phyloP scores from a whole-genome alignment of 2,329 filamentous ascomycete genomes.

The Venturia oleaginea region DNA sequence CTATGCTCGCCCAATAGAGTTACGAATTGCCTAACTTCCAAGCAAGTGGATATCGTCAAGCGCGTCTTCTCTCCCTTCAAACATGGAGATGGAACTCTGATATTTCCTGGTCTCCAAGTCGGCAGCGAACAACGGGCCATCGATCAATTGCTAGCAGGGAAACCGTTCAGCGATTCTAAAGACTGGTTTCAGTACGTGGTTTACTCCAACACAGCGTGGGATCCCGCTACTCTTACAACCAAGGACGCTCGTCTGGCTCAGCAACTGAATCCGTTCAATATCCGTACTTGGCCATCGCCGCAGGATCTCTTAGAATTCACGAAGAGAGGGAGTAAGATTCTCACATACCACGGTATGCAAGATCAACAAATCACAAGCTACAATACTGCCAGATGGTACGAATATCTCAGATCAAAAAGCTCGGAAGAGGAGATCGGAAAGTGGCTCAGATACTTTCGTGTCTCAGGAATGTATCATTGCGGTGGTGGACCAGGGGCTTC shows the following conservation, averaged over 20 bases:
- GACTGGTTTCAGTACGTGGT: conserved; percentile 14
- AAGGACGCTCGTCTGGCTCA: not conserved
- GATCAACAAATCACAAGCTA: conserved; percentile 11
- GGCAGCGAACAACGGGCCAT: conserved; percentile 15
- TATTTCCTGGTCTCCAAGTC: conserved; percentile 13
- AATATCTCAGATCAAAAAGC: not conserved
- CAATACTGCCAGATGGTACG: conserved; percentile 11
- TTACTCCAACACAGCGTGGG: conserved; percentile 1
- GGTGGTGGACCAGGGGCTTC: conserved; percentile 6
- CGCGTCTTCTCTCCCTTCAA: conserved; percentile 4
- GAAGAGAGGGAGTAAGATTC: conserved; percentile 6
- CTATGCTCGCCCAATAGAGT: conserved; percentile 84
- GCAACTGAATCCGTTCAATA: conserved; percentile 13
- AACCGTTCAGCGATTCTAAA: conserved; percentile 10
- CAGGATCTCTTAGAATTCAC: conserved; percentile 11
- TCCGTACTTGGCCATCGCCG: conserved; percentile 5
- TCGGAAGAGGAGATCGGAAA: not conserved
- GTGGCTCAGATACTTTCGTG: conserved; percentile 10
- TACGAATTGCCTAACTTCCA: conserved; percentile 23
- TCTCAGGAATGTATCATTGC: conserved; percentile 14
- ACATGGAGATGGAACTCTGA: conserved; percentile 9
- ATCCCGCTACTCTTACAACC: not conserved
- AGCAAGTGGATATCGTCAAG: conserved; percentile 5
- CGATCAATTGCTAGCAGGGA: conserved; percentile 7
- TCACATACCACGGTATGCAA: conserved; percentile 12